A percentile compares a stretch with the other conserved stretches of the same genome.
Evolutionary conservation across 139 green algal genomes (phyloP).

Genomic region (Chlorella ohadii): DNA sequence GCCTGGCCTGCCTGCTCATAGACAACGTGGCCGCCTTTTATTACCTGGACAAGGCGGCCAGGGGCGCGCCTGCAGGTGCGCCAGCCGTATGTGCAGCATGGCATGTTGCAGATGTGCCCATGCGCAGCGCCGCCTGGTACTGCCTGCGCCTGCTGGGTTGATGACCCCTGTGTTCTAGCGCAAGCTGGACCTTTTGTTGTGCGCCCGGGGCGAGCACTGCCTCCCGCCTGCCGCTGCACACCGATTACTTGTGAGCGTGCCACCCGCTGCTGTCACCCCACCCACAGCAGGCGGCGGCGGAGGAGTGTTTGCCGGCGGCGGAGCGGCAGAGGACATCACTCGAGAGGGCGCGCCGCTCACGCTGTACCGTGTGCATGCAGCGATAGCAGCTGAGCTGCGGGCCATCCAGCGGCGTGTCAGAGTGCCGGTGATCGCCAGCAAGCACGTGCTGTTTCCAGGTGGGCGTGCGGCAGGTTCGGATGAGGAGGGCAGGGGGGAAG

Average conservation of each 20-base stretch:
- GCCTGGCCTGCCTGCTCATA: conserved; percentile 41
- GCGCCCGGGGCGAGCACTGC: too few species aligned
- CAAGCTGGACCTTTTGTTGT: too few species aligned
- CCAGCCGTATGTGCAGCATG: neutral
- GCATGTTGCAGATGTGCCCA: too few species aligned
- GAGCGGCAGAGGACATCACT: neutral
- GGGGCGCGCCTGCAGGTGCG: neutral
- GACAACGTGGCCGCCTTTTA: conserved; percentile 56
- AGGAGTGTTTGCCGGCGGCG: neutral
- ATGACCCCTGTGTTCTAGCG: too few species aligned
- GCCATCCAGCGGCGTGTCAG: conserved; percentile 5
- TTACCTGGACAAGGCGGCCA: conserved; percentile 42
- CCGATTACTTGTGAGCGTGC: too few species aligned
- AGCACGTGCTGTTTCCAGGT: conserved; percentile 31
- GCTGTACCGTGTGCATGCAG: conserved; percentile 22
- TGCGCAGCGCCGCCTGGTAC: too few species aligned
- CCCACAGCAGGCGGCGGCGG: neutral
- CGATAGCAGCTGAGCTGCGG: conserved; percentile 11
- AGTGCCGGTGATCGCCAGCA: conserved; percentile 25
- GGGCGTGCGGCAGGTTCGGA: neutral
- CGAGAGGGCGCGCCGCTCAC: conserved; percentile 17
- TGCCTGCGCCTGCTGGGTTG: too few species aligned
- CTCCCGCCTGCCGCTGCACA: too few species aligned
- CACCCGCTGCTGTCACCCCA: neutral
- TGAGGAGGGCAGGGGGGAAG: neutral